These are phyloP conservation scores for Chaetomium fimeti DNA, from an alignment of 495 filamentous ascomycete species.

Conservation along the genomic window DNA sequence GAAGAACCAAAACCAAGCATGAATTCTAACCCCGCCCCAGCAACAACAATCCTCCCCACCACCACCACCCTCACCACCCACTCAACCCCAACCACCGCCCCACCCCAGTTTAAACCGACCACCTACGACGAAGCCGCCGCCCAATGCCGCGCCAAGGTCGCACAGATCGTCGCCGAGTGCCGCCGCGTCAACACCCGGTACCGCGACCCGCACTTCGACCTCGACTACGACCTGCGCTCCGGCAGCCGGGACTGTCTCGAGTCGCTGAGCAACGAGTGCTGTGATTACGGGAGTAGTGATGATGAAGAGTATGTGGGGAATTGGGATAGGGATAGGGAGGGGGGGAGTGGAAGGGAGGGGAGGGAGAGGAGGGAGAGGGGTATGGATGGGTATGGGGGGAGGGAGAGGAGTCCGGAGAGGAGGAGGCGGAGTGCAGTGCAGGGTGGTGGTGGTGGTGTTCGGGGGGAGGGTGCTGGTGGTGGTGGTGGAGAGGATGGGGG, in stretches of 20 bases:
- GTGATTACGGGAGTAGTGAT: conserved; percentile 6
- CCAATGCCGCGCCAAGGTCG: conserved; percentile 70
- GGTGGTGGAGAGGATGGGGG: neutral
- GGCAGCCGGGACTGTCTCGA: conserved; percentile 60
- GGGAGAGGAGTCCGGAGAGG: neutral
- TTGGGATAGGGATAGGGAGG: neutral
- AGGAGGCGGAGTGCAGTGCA: neutral
- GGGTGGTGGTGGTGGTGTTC: neutral
- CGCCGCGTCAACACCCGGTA: conserved; percentile 85
- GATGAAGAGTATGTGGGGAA: neutral
- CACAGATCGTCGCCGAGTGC: conserved; percentile 80
- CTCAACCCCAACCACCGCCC: conserved; percentile 20
- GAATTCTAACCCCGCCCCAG: conserved; percentile 38
- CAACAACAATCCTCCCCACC: conserved; percentile 71
- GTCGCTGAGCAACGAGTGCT: conserved; percentile 49
- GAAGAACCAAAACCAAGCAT: neutral
- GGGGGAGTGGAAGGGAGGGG: neutral
- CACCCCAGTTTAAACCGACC: conserved; percentile 41
- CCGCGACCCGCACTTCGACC: conserved; percentile 83
- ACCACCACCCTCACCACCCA: conserved; percentile 61
- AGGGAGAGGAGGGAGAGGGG: neutral
- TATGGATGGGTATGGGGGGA: neutral
- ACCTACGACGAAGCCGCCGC: conserved; percentile 72
- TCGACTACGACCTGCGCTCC: conserved; percentile 74
- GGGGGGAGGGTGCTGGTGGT: neutral